phyloP scores from a whole-genome alignment of 164 flowering plant genomes.

The Houttuynia cordata region DNA sequence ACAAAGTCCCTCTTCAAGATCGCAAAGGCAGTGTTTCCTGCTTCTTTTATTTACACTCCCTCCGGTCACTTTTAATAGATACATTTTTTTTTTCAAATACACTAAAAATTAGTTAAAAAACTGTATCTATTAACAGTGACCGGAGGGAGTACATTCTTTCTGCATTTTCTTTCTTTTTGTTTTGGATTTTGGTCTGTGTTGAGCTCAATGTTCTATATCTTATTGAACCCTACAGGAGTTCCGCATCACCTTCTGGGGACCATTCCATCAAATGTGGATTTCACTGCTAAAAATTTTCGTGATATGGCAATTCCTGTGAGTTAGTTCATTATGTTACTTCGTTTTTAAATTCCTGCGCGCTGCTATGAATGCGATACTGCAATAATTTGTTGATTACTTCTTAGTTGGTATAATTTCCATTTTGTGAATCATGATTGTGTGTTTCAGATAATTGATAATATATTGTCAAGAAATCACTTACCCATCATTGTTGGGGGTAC shows the following conservation, averaged over 20 bases:
- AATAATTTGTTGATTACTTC: too few species aligned
- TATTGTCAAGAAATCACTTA: conserved; percentile 47
- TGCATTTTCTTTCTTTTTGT: too few species aligned
- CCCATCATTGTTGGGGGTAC: conserved; percentile 96
- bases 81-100: too few species aligned
- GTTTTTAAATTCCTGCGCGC: background rate
- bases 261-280: conserved; percentile 58
- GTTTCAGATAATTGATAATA: conserved; percentile 62
- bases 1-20: conserved; percentile 62
- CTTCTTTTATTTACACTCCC: too few species aligned
- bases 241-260: conserved; percentile 88
- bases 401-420: too few species aligned
- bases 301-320: conserved; percentile 40
- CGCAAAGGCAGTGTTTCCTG: conserved; percentile 35
- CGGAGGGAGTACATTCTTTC: too few species aligned
- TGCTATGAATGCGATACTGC: too few species aligned
- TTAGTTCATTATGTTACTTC: background rate
- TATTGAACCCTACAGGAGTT: conserved; percentile 38
- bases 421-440: background rate
- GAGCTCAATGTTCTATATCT: background rate
- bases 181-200: background rate
- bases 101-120: too few species aligned
- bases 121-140: too few species aligned
- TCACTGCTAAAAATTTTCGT: conserved; percentile 73
- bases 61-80: too few species aligned